These are phyloP conservation scores for Cicer judaicum DNA, from an alignment of 306 rosid species.

Conservation along the genomic window DNA sequence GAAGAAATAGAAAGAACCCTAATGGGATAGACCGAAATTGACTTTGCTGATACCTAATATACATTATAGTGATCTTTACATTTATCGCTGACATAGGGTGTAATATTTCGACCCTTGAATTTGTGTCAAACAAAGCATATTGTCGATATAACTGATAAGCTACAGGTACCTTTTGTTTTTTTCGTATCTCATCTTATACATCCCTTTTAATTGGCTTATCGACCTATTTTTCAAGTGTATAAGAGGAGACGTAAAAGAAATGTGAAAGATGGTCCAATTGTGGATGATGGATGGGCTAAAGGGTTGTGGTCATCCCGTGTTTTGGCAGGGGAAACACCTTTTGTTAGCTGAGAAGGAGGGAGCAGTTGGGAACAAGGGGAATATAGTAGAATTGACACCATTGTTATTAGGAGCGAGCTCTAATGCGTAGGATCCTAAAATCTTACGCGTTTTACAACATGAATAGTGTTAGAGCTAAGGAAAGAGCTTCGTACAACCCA, in stretches of 20 bases:
- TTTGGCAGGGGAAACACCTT: background rate
- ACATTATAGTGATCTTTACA: background rate
- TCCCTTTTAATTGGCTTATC: background rate
- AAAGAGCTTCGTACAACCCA: too few relatives aligned
- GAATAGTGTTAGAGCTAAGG: too few relatives aligned
- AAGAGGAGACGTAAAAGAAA: background rate
- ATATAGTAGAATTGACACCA: background rate
- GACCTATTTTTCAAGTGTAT: background rate
- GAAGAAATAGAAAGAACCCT: slow-evolving; percentile 12
- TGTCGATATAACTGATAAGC: slow-evolving; percentile 15
- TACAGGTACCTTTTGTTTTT: slow-evolving; percentile 1
- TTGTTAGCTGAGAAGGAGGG: background rate
- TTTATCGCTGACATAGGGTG: slow-evolving; percentile 4
- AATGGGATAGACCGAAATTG: background rate
- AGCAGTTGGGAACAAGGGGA: background rate
- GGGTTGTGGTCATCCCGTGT: background rate
- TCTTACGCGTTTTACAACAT: too few relatives aligned
- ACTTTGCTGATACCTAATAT: slow-evolving; percentile 2
- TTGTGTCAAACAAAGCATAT: slow-evolving; percentile 6
- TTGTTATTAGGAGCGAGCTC: too few relatives aligned
- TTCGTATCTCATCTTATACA: slow-evolving; percentile 20
- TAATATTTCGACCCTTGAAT: background rate
- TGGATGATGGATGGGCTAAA: background rate
- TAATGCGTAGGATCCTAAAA: too few relatives aligned
- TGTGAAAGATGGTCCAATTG: background rate